Base-by-base conservation (phyloP, 257 asterid species). In the Capsicum baccatum region DNA sequence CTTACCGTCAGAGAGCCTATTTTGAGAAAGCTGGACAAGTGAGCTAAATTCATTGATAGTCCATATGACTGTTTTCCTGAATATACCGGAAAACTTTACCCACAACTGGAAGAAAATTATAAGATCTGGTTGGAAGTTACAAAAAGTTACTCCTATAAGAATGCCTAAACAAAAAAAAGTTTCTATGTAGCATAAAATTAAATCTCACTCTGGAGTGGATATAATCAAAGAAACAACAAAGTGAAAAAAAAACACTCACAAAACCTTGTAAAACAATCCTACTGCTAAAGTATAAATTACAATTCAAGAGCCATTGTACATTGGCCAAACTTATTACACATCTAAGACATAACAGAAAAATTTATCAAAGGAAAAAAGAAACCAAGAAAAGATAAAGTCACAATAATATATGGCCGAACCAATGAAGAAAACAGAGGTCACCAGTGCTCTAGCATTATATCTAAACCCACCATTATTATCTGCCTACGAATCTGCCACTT, bases 401-500 rank as follows among this genome's bases (percentile, higher is more conserved):
- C 81, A 76, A 26, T 13, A 76, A 76, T 33, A 76, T 14, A 76
- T 76, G 63, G 5, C 26, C 33, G 0, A 54, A 76, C 81, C 63
- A 76, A 76, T 7, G n/a, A 55, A 76, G 1, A 76, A 14, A 54
- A 76, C 64, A 52, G 64, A 63, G 5, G 12, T 26, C 1, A 26
- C 14, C 63, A 54, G 3, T 8, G 81, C 64, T 12, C 64, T 50
- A 0, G 50, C 50, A 54, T 52, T 76, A 26, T 21, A 26, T 54
- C 81, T 76, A 54, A 54, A 76, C 2, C 63, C 81, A 8, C 81
- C 64, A 48, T 54, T 76, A 8, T 76, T 76, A 52, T 88, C 90
- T 15, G 92, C 93, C 2, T 89, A 85, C 44, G 87, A 88, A 80
- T 89, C 94, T 1, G 86, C 90, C 19, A 85, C 74, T 63, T 88